A percentile compares a stretch with the other conserved stretches of the same genome.
Evolutionary conservation across 352 stramenopile genomes (phyloP).

Genomic region (Phytopythium ostracodes): DNA sequence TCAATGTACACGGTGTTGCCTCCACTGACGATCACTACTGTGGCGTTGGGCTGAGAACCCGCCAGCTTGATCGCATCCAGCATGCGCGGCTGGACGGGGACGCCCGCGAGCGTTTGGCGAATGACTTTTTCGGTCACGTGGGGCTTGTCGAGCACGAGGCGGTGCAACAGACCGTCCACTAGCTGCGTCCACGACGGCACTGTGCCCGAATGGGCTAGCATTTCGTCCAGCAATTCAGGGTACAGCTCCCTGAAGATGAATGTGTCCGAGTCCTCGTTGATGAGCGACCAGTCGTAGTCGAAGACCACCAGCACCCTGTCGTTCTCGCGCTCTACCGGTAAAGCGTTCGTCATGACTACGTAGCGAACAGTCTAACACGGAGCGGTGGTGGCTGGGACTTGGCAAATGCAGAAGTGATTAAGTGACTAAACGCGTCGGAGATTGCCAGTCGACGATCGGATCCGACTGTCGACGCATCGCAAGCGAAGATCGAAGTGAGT

Average conservation of each 20-base stretch:
- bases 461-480: too few relatives aligned
- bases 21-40: conserved; percentile 73
- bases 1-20: conserved; percentile 78
- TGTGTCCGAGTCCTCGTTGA: conserved; percentile 54
- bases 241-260: conserved; percentile 67
- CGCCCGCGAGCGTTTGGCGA: conserved; percentile 31
- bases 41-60: conserved; percentile 27
- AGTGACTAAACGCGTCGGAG: too few relatives aligned
- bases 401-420: too few relatives aligned
- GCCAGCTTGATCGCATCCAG: conserved; percentile 59
- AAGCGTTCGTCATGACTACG: too few relatives aligned
- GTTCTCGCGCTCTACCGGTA: too few relatives aligned
- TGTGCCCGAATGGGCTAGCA: conserved; percentile 18
- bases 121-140: conserved; percentile 33
- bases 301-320: conserved; percentile 56
- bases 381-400: too few relatives aligned
- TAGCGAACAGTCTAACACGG: too few relatives aligned
- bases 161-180: conserved; percentile 57
- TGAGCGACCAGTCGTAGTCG: conserved; percentile 82
- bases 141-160: conserved; percentile 34
- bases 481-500: too few relatives aligned
- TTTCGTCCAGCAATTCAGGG: conserved; percentile 40
- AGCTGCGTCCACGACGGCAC: conserved; percentile 52
- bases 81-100: conserved; percentile 52
- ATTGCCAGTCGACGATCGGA: too few relatives aligned